Evolutionary conservation across 176 grass and related monocot genomes (phyloP).

Genomic region (Oryza rufipogon): DNA sequence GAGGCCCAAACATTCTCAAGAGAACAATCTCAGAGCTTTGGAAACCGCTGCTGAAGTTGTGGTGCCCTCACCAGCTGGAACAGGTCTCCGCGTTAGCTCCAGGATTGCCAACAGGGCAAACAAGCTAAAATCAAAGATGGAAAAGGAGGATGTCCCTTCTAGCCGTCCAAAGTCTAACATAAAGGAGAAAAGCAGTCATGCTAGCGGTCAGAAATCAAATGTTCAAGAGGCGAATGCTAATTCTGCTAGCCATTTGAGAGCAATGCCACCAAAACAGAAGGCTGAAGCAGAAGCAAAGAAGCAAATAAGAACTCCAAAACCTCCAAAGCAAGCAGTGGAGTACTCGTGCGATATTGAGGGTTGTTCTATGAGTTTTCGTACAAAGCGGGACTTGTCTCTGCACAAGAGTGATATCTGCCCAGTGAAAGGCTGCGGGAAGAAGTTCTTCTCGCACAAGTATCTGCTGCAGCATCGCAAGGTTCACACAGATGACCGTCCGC

Average conservation of each 20-base stretch:
- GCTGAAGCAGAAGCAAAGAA: slow-evolving; percentile 46
- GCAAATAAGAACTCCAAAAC: slow-evolving; percentile 29
- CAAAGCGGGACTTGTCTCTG: slow-evolving; percentile 60
- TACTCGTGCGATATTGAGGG: slow-evolving; percentile 66
- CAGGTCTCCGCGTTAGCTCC: slow-evolving; percentile 55
- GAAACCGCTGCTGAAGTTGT: slow-evolving; percentile 42
- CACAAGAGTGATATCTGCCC: slow-evolving; percentile 79
- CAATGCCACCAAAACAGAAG: slow-evolving; percentile 45
- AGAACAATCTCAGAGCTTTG: slow-evolving; percentile 1
- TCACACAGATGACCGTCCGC: slow-evolving; percentile 73
- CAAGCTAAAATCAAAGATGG: slow-evolving; percentile 49
- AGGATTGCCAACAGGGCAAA: slow-evolving; percentile 49
- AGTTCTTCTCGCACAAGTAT: slow-evolving; percentile 92
- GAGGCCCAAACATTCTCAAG: slow-evolving; percentile 37
- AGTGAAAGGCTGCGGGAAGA: slow-evolving; percentile 67
- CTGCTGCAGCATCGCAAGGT: slow-evolving; percentile 83
- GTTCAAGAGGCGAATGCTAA: slow-evolving; percentile 37
- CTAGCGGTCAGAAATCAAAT: slow-evolving; percentile 27
- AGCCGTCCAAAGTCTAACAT: slow-evolving; percentile 31
- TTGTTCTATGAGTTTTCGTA: slow-evolving; percentile 76
- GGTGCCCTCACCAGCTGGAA: slow-evolving; percentile 29
- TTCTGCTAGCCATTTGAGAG: slow-evolving; percentile 26
- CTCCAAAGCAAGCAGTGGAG: slow-evolving; percentile 42
- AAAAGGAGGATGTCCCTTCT: slow-evolving; percentile 32
- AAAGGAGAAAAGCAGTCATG: slow-evolving; percentile 17